Conservation (phyloP, 1,284 basidiomycete genomes). For the Ganoderma leucocontextum region DNA sequence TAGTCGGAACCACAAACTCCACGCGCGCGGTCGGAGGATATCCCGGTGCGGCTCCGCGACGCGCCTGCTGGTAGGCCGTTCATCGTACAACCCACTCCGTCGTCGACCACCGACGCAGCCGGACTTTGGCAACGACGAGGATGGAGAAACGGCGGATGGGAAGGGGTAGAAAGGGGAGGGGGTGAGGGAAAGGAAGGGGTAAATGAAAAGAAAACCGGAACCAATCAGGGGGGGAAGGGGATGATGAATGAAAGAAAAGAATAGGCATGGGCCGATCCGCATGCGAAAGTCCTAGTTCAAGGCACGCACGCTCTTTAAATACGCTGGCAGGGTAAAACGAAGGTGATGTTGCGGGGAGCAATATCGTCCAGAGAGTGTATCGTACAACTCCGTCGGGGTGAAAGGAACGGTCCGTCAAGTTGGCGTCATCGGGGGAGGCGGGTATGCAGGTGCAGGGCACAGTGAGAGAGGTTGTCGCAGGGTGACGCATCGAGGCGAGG, state of each 20-base stretch:
- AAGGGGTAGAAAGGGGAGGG: slow-evolving; percentile 1
- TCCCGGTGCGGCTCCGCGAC: slow-evolving; percentile 11
- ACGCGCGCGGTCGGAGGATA: slow-evolving; percentile 11
- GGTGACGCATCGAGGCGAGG: slow-evolving; percentile 17
- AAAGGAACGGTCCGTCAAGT: slow-evolving; percentile 26
- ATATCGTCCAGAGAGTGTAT: slow-evolving; percentile 36
- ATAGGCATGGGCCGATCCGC: slow-evolving; percentile 35
- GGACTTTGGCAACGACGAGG: slow-evolving; percentile 12
- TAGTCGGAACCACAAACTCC: slow-evolving; percentile 12
- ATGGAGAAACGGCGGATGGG: slow-evolving; percentile 5
- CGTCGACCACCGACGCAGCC: slow-evolving; percentile 23
- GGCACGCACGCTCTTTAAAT: slow-evolving; percentile 40
- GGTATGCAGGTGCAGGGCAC: slow-evolving; percentile 13
- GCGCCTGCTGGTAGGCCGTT: slow-evolving; percentile 3
- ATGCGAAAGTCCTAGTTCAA: slow-evolving; percentile 37
- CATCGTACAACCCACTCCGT: slow-evolving; percentile 5
- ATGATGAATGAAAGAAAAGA: slow-evolving; percentile 23
- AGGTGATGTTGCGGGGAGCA: slow-evolving; percentile 28
- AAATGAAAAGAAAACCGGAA: slow-evolving; percentile 8
- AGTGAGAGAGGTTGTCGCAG: slow-evolving; percentile 4
- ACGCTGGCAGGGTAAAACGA: slow-evolving; percentile 38
- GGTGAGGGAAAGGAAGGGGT: slow-evolving; percentile 1
- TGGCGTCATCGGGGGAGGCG: slow-evolving; percentile 11
- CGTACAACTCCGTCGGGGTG: slow-evolving; percentile 35
- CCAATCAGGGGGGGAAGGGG: slow-evolving; percentile 7